Evolutionary conservation across 2,329 filamentous ascomycete species (phyloP).

Genomic region (Neospermospora avenae): DNA sequence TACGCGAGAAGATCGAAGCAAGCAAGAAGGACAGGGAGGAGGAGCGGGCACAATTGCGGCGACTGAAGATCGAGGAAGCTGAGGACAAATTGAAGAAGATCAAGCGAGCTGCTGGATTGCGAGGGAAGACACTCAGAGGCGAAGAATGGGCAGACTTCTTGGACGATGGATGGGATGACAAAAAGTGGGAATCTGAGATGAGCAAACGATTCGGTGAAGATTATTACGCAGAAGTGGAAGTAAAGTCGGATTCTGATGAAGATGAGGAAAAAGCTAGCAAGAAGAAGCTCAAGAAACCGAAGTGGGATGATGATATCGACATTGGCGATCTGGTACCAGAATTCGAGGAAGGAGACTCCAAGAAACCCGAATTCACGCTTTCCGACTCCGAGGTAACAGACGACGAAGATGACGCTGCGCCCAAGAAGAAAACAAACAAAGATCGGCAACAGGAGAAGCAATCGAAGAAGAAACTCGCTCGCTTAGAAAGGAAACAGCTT

Average conservation of each 20-base stretch:
- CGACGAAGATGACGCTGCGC: conserved; percentile 36
- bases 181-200: conserved; percentile 91
- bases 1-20: conserved; percentile 72
- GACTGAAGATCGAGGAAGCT: conserved; percentile 86
- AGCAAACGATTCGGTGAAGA: conserved; percentile 80
- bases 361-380: conserved; percentile 52
- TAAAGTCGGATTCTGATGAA: conserved; percentile 53
- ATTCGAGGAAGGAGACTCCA: conserved; percentile 64
- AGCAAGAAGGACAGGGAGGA: conserved; percentile 73
- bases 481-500: conserved; percentile 76
- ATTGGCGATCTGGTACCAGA: conserved; percentile 90
- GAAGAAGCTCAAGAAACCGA: conserved; percentile 72
- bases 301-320: conserved; percentile 96
- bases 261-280: conserved; percentile 48
- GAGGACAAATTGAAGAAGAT: conserved; percentile 85
- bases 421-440: conserved; percentile 53
- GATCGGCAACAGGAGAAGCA: conserved; percentile 57
- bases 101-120: conserved; percentile 81
- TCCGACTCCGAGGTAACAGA: conserved; percentile 49
- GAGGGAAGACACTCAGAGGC: conserved; percentile 62
- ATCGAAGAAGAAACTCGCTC: conserved; percentile 66
- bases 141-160: conserved; percentile 84
- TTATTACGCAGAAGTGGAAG: conserved; percentile 75
- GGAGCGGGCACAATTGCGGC: conserved; percentile 79
- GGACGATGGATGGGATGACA: conserved; percentile 84